Base-by-base conservation (phyloP, 371 early-diverging fungal species). In the Smittium culicis region DNA sequence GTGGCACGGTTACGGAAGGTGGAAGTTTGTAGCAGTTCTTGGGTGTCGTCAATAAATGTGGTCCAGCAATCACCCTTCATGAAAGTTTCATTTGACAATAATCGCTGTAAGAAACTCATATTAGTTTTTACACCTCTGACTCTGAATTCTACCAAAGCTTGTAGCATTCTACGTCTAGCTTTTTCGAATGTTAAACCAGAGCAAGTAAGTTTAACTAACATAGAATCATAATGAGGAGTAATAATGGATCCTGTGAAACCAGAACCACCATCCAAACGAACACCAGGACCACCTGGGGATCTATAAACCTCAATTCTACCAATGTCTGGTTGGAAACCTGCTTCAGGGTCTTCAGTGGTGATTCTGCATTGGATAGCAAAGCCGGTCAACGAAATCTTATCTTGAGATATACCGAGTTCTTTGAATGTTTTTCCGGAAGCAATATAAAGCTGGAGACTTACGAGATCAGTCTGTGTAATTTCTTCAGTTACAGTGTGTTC, bases 121-220 rank as follows among this genome's bases (percentile, higher is more conserved):
- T 95, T 96, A 70, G 95, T 95, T 77, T 96, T 93, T 71, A 96
- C 87, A 67, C 97, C 97, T 71, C 94, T 88, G 64, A 95, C 90
- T 74, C 95, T 85, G 85, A 96, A 96, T 79, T 90, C 96, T 20
- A 88, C 84, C 64, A 94, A 75, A 20, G 93, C 90, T 32, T 92
- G 83, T 25, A 93, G 84, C 69, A 89, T 86, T 77, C 91, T 91
- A 54, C 91, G 85, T 62, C 93, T 85, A 17, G 93, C 90, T 60
- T 88, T 85, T 71, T 93, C 89, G 73, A 88, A 93, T 24, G 88
- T 87, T 8, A 85, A 85, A 24, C 89, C 94, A 58, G 86, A 82
- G 79, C 91, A 89, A 17, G 93, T 93, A 45, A 89, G 80, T 74
- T 99, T 97, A 72, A 93, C 94, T 29, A 98, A 82, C 55, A 98